A percentile compares a stretch with the other conserved stretches of the same genome.
Conservation (phyloP, 768 basidiomycete genomes). For the Pholiota conissans region DNA sequence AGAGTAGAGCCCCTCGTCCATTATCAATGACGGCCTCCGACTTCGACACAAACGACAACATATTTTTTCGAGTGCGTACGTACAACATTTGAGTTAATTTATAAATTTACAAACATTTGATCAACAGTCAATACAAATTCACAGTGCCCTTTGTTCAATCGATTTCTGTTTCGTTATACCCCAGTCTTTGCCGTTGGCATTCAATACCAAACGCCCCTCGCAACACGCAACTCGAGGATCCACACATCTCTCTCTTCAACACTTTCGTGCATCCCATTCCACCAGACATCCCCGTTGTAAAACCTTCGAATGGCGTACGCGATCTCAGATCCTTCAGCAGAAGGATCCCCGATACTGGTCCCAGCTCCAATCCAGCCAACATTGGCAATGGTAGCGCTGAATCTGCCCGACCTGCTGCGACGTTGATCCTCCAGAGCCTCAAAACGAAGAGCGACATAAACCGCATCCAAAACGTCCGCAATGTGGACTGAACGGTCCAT, state of each 20-base stretch:
- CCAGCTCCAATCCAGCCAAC: background rate
- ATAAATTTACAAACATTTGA: no score
- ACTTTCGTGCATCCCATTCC: background rate
- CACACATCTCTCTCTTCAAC: background rate
- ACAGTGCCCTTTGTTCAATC: no score
- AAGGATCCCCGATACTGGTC: background rate
- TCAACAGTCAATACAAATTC: no score
- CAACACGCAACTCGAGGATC: background rate
- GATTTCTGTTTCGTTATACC: no score
- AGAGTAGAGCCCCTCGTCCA: no score
- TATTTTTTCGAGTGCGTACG: no score
- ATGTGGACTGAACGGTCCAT: background rate
- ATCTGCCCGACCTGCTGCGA: no score
- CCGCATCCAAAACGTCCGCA: background rate
- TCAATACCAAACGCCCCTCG: background rate
- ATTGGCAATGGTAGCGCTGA: background rate
- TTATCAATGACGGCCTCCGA: no score
- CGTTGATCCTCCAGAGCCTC: background rate
- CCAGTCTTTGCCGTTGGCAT: background rate
- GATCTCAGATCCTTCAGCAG: background rate
- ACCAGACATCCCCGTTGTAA: background rate
- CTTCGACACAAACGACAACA: no score
- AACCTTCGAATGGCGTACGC: background rate
- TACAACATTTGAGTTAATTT: no score
- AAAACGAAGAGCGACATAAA: background rate